A percentile compares a stretch with the other conserved stretches of the same genome.
Conservation (phyloP, 2,329 filamentous ascomycete genomes). For the Penicillium oxalicum region DNA sequence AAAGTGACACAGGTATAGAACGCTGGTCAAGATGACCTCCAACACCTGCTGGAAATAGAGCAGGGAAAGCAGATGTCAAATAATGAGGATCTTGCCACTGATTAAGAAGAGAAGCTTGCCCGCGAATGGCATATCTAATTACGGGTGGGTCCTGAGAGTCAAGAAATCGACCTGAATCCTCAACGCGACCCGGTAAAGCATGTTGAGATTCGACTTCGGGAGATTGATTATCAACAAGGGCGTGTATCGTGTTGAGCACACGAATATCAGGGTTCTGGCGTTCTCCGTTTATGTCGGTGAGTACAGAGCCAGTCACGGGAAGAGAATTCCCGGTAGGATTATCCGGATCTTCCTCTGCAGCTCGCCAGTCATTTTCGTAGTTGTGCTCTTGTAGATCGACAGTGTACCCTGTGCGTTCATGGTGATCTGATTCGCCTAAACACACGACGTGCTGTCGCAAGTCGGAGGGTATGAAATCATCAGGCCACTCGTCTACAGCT, state of each 20-base stretch:
- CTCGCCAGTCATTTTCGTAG: constrained; percentile 10
- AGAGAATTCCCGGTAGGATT: not conserved
- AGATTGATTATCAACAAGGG: constrained; percentile 2
- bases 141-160: not conserved
- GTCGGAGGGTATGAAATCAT: constrained; percentile 3
- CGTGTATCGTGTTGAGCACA: not conserved
- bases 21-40: constrained; percentile 3
- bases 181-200: not conserved
- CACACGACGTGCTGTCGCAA: constrained; percentile 1
- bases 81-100: constrained; percentile 5
- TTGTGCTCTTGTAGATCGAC: constrained; percentile 5
- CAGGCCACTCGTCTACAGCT: constrained; percentile 1
- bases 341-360: not conserved
- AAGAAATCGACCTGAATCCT: not conserved
- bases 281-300: constrained; percentile 8
- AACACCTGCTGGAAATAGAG: constrained; percentile 2
- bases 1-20: not conserved
- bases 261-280: constrained; percentile 5
- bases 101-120: not conserved
- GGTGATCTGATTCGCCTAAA: constrained; percentile 1
- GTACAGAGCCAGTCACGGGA: constrained; percentile 4
- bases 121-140: not conserved
- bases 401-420: constrained; percentile 8
- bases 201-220: not conserved
- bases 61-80: constrained; percentile 4